Conservation (phyloP, 257 asterid genomes). For the Capsicum rhomboideum region DNA sequence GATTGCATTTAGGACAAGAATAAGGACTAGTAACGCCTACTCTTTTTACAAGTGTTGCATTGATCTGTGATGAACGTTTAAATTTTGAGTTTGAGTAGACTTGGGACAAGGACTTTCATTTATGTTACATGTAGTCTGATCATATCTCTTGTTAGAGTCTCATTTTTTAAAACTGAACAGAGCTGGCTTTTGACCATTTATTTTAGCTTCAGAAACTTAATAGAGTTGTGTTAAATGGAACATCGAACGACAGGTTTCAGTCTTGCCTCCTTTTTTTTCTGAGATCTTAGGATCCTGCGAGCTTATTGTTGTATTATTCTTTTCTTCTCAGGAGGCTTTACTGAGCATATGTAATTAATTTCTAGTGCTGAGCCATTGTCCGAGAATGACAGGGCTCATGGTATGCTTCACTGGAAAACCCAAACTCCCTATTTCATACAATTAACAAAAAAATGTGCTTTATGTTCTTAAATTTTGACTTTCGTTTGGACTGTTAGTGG, state of each 20-base stretch:
- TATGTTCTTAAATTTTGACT: not conserved
- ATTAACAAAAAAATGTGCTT: not conserved
- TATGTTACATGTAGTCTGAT: not conserved
- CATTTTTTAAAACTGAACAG: not conserved
- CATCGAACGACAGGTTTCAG: not conserved
- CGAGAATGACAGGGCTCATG: not conserved
- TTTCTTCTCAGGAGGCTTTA: not conserved
- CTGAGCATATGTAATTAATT: not conserved
- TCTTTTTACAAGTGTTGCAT: no score
- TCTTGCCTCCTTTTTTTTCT: not conserved
- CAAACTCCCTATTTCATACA: not conserved
- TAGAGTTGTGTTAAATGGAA: not conserved
- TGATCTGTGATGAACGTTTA: no score
- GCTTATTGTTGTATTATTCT: not conserved
- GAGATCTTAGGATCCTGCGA: not conserved
- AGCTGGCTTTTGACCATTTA: not conserved
- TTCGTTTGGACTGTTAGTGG: not conserved
- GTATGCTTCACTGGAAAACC: not conserved
- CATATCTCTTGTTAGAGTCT: not conserved
- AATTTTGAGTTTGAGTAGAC: not conserved
- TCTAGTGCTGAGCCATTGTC: not conserved
- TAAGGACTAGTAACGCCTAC: not conserved
- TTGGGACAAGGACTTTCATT: not conserved
- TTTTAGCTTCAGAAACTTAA: not conserved
- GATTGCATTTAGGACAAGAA: no score